Percentiles rank a stretch among this genome's conserved stretches.
phyloP scores from a whole-genome alignment of 1,284 basidiomycete species.

The Apiotrichum sp. region DNA sequence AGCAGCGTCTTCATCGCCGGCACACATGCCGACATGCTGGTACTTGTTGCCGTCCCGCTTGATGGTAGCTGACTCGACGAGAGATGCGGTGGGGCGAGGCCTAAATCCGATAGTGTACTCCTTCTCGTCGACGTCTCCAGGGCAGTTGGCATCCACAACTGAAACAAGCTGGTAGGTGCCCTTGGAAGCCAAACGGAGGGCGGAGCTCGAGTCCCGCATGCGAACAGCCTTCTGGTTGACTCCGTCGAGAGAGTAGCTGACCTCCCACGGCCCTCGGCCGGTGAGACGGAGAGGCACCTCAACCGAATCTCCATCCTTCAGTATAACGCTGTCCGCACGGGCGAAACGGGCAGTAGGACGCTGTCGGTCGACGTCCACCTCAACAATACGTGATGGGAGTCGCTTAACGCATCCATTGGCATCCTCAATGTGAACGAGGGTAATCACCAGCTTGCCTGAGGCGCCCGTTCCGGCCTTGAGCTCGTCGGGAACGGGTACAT shows the following conservation, averaged over 20 bases:
- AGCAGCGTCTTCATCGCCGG: conserved; percentile 69
- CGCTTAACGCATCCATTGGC: conserved; percentile 77
- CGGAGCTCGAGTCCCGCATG: conserved; percentile 62
- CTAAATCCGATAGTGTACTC: conserved; percentile 56
- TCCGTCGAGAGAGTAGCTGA: conserved; percentile 63
- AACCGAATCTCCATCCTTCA: conserved; percentile 70
- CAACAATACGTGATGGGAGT: conserved; percentile 68
- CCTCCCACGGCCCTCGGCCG: conserved; percentile 81
- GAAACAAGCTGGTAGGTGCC: conserved; percentile 59
- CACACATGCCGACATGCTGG: conserved; percentile 70
- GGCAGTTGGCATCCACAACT: conserved; percentile 77
- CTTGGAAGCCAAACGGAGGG: conserved; percentile 60
- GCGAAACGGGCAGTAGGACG: conserved; percentile 81
- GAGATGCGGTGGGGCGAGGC: conserved; percentile 34
- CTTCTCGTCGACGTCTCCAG: conserved; percentile 58
- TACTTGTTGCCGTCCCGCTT: conserved; percentile 58
- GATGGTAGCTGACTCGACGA: conserved; percentile 36
- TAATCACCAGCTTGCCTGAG: conserved; percentile 33
- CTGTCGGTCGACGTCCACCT: conserved; percentile 80
- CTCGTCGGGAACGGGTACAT: conserved; percentile 31
- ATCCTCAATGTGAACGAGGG: conserved; percentile 69
- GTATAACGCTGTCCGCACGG: conserved; percentile 55
- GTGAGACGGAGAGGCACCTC: conserved; percentile 73
- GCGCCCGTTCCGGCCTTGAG: conserved; percentile 24
- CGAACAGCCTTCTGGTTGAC: conserved; percentile 51